A percentile compares a stretch with the other conserved stretches of the same genome.
phyloP scores from a whole-genome alignment of 108 stramenopile genomes.

The Cyclotella sp. region DNA sequence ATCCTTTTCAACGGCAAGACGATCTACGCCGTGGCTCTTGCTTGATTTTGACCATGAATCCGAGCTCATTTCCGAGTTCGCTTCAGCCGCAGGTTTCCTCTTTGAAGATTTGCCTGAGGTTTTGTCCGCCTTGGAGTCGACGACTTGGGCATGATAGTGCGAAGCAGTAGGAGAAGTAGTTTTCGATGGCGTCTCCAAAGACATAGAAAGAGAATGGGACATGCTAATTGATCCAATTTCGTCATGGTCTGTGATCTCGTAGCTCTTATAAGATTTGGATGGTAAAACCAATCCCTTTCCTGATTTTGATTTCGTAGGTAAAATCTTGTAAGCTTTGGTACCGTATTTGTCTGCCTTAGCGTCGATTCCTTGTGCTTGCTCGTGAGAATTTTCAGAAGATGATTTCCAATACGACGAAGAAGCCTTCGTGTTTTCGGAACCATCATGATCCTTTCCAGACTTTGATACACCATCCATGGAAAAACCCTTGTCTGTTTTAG shows the following conservation, averaged over 20 bases:
- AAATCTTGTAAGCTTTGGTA: constrained; percentile 1
- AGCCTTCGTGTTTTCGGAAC: no score
- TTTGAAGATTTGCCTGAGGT: neutral
- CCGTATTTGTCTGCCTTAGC: neutral
- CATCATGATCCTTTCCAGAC: no score
- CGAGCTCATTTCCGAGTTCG: neutral
- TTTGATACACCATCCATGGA: no score
- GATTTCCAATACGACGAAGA: no score
- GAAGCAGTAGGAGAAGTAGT: neutral
- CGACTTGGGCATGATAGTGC: neutral
- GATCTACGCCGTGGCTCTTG: neutral
- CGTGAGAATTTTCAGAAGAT: no score
- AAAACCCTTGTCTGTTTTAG: no score
- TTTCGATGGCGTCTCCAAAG: no score
- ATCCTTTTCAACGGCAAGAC: neutral
- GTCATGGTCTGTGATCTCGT: neutral
- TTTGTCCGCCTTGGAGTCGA: neutral
- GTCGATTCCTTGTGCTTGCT: neutral
- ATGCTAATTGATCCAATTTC: constrained; percentile 1
- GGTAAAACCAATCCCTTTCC: neutral
- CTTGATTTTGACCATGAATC: neutral
- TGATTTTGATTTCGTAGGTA: neutral
- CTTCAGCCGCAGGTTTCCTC: neutral
- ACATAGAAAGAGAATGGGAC: neutral
- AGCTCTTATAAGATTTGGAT: neutral